These are phyloP conservation scores for Allium cepa DNA, from an alignment of 106 monocot species.

Conservation along the genomic window DNA sequence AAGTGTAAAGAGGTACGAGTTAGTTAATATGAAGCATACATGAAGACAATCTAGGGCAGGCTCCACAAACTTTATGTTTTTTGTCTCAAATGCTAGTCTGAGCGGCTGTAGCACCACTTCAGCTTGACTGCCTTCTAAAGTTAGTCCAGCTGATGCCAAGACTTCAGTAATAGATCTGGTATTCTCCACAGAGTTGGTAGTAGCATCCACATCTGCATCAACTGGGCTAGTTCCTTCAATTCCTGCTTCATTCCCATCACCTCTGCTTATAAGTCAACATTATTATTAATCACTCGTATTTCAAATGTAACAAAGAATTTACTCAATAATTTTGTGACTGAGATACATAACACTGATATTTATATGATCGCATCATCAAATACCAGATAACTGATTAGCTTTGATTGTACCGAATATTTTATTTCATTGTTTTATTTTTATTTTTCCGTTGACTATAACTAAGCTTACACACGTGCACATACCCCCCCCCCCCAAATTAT, in stretches of 20 bases:
- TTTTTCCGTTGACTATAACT: no score
- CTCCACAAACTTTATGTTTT: conserved; percentile 89
- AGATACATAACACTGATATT: no score
- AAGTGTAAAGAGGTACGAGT: no score
- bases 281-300: background rate
- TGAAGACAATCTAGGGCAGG: conserved; percentile 94
- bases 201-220: conserved; percentile 13
- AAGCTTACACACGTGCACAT: no score
- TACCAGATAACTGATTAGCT: no score
- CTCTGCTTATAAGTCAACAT: conserved; percentile 14
- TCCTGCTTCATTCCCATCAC: conserved; percentile 21
- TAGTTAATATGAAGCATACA: conserved; percentile 33
- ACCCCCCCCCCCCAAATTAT: no score
- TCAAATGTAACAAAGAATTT: no score
- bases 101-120: conserved; percentile 90
- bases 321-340: no score
- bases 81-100: conserved; percentile 86
- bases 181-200: conserved; percentile 15
- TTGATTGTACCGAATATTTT: no score
- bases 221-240: conserved; percentile 18
- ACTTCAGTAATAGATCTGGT: conserved; percentile 35
- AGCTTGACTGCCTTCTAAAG: conserved; percentile 74
- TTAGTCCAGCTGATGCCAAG: conserved; percentile 66
- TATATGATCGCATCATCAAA: no score
- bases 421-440: no score